These are phyloP conservation scores for Thozetella sp. DNA, from an alignment of 495 filamentous ascomycete genomes.

Conservation along the genomic window DNA sequence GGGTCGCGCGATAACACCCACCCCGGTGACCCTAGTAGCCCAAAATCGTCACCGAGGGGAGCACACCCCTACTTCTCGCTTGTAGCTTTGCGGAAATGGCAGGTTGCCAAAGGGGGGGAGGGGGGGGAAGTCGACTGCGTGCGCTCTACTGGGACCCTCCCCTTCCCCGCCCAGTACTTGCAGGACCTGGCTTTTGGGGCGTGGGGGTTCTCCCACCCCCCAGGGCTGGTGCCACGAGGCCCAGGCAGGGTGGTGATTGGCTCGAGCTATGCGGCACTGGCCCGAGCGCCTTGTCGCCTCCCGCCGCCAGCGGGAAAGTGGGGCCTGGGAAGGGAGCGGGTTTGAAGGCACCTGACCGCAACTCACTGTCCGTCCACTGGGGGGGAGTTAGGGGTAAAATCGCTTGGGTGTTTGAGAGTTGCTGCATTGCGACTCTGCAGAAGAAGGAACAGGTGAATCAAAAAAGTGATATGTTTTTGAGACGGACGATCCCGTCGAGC, in stretches of 20 bases:
- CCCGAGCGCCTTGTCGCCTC: too few species aligned
- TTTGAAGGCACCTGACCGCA: not conserved
- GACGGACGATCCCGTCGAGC: not conserved
- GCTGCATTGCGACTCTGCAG: slow-evolving; percentile 1
- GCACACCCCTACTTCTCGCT: not conserved
- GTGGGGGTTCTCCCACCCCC: not conserved
- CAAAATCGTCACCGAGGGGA: not conserved
- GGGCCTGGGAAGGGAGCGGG: too few species aligned
- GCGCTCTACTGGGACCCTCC: not conserved
- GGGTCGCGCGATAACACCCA: not conserved
- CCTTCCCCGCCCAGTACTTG: not conserved
- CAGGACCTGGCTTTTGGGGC: not conserved
- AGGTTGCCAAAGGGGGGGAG: too few species aligned
- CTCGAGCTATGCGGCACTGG: too few species aligned
- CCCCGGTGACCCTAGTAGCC: not conserved
- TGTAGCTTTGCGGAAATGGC: not conserved
- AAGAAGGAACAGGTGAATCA: not conserved
- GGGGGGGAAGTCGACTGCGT: not conserved
- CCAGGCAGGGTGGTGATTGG: not conserved
- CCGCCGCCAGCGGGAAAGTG: too few species aligned
- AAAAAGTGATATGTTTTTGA: slow-evolving; percentile 1
- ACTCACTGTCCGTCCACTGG: not conserved
- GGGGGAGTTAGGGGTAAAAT: not conserved
- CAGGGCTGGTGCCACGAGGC: not conserved
- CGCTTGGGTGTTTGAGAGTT: not conserved